These are phyloP conservation scores for Ilex aquifolium DNA, from an alignment of 257 asterid species.

Conservation along the genomic window DNA sequence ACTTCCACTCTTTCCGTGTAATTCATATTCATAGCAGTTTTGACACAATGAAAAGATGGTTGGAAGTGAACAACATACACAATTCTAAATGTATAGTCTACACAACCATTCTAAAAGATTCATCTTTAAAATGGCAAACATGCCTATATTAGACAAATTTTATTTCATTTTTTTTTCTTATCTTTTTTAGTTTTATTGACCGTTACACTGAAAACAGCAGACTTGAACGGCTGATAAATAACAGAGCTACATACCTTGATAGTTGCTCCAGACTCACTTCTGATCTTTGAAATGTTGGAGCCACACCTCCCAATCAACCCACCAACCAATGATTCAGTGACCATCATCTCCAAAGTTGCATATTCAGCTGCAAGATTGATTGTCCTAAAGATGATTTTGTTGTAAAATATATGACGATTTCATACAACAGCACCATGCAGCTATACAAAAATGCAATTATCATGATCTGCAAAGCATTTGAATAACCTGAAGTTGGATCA, in stretches of 20 bases:
- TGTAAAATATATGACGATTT: neutral
- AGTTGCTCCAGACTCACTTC: conserved; percentile 89
- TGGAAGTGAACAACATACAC: no score
- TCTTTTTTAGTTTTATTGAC: no score
- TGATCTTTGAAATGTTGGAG: conserved; percentile 88
- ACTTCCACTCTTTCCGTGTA: no score
- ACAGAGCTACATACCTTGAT: conserved; percentile 47
- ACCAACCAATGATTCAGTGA: conserved; percentile 89
- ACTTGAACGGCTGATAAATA: no score
- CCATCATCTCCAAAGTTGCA: conserved; percentile 68
- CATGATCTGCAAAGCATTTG: neutral
- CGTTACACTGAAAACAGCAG: no score
- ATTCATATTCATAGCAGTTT: no score
- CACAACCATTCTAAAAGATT: no score
- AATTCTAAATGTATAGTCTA: no score
- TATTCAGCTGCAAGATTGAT: conserved; percentile 30
- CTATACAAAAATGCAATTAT: neutral
- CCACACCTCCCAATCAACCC: conserved; percentile 98
- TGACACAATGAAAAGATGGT: no score
- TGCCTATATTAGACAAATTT: no score
- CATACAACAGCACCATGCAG: neutral
- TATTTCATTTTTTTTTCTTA: no score
- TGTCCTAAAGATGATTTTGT: neutral
- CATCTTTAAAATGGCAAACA: no score
- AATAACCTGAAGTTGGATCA: conserved; percentile 83